Base-by-base conservation (phyloP, 331 rosid species). In the Acacia concinna region DNA sequence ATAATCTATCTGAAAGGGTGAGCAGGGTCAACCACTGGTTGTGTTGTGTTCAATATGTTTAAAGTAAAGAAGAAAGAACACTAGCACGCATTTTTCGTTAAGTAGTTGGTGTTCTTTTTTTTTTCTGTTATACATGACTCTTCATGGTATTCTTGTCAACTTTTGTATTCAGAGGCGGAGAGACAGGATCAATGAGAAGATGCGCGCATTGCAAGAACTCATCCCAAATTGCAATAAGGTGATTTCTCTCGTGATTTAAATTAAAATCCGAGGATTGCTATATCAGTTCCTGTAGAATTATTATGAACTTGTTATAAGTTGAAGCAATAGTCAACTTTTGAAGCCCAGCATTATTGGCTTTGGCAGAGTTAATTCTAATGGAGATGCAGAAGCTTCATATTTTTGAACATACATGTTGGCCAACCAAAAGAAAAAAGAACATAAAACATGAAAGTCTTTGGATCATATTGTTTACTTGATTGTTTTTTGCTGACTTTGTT, bases 171-270 rank as follows among this genome's bases (percentile, higher is more conserved):
- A 92, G 98, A 90, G 87, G 79, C 85, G 97, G 79, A 90, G 98
- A 84, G 96, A 90, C 81, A 84, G 94, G 86, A 95, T 95, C 85
- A 95, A 95, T 62, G 97, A 95, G 81, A 95, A 85, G 91, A 95
- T 95, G 98, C 96, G 98, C 2, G 90, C 96, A 1, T 82, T 95
- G 27, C 97, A 95, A 83, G 98, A 95, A 69, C 97, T 95, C 76
- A 90, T 95, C 80, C 98, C 98, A 43, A 95, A 95, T 73, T 91
- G 97, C 94, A 95, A 92, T 73, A 91, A 95, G 97, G 97, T 92
- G 68, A 56, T 23, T 56, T 56, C 32, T 21, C 63, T 73, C 20
- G 57, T 65, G 35, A 71, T 75, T 80, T 69, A 70, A 68, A 68
- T 74, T 21, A 70, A 13, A 4, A 37, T 66, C 63, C 52, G 23